These are phyloP conservation scores for Eutypa lata DNA, from an alignment of 2,329 filamentous ascomycete genomes.

Conservation along the genomic window DNA sequence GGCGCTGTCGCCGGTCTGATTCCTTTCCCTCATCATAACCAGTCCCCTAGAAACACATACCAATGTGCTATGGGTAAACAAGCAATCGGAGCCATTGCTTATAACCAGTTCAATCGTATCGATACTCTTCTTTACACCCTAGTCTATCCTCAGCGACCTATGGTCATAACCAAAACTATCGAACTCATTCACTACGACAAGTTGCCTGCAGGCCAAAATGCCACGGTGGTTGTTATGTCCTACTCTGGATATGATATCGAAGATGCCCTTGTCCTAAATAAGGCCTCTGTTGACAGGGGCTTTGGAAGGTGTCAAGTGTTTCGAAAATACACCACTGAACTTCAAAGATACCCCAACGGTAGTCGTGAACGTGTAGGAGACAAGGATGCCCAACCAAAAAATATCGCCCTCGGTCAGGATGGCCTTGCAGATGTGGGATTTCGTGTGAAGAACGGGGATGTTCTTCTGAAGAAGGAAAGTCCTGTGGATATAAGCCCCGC, in stretches of 20 bases:
- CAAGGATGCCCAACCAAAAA: constrained; percentile 58
- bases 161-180: constrained; percentile 97
- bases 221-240: constrained; percentile 97
- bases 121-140: constrained; percentile 95
- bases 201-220: constrained; percentile 92
- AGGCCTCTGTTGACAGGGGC: constrained; percentile 89
- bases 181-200: constrained; percentile 97
- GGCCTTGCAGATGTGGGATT: constrained; percentile 86
- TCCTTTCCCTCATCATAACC: constrained; percentile 97
- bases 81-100: constrained; percentile 96
- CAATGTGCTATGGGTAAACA: constrained; percentile 99
- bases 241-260: constrained; percentile 99
- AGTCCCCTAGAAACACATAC: constrained; percentile 97
- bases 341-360: constrained; percentile 87
- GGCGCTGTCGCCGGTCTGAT: constrained; percentile 95
- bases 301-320: constrained; percentile 98
- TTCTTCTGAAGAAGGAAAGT: constrained; percentile 86
- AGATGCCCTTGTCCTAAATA: constrained; percentile 94
- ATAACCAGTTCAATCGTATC: constrained; percentile 96
- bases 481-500: constrained; percentile 75
- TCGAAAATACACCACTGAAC: constrained; percentile 82
- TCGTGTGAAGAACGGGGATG: constrained; percentile 72
- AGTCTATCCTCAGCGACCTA: constrained; percentile 95
- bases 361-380: constrained; percentile 65
- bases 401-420: constrained; percentile 77